Evolutionary conservation across 805 yeast species (phyloP), one percentile per base, ranked within the genome.

Genomic region (Yamadazyma philogaea): DNA sequence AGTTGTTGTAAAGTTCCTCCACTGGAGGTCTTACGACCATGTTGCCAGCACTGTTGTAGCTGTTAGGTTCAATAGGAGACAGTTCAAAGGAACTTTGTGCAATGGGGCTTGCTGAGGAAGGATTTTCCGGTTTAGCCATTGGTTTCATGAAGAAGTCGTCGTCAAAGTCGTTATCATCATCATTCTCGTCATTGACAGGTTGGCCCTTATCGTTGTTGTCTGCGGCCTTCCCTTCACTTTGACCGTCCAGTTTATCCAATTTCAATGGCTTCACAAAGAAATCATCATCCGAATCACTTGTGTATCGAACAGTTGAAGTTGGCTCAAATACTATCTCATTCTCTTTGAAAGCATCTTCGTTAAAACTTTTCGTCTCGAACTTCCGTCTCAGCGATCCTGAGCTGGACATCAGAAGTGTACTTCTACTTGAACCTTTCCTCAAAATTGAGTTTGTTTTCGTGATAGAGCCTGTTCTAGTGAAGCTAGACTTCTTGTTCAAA

Each of bases 21-120:
- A 96, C 84, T 0, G 98, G 89, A 2, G 99, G 99, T 59, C 99
- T 79, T 12, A 93, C 83, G 6, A 84, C 81, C 87, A 68, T 63
- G 16, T 42, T 36, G 10, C 33, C 20, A 17, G 38, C 41, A 27
- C 30, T 21, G 11, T 33, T 15, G 10, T 20, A 7, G 26, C n/a
- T 16, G 26, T 19, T 7, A 26, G 36, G 15, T 7, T 19, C 26
- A 19, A 10, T 21, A 15, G 37, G 30, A 21, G 37, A 21, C 10
- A n/a, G 5, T 8, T 5, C 20, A 22, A 3, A 34, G n/a, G 19
- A 16, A 8, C 28, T 14, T 10, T 30, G 27, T 30, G 34, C 40
- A 12, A n/a, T 16, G 6, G 39, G 32, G 12, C 18, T 17, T 12
- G 17, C 32, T 7, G 24, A 11, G 2, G 26, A 16, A 7, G 16